Evolutionary conservation across 345 rosid genomes (phyloP).

Genomic region (Salix caprea): DNA sequence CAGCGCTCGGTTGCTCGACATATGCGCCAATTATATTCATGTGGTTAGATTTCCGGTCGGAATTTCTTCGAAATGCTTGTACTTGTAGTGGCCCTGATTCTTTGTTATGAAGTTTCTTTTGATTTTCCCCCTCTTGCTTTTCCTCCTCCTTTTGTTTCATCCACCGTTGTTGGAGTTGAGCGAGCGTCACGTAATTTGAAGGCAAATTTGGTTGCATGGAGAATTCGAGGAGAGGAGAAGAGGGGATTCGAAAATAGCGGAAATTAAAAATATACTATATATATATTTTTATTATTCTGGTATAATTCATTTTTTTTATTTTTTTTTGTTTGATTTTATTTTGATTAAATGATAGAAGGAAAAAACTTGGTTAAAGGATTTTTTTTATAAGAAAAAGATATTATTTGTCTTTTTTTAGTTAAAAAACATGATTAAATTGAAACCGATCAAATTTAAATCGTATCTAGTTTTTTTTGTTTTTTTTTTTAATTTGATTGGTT

Average conservation of each 20-base stretch:
- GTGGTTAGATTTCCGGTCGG: background rate
- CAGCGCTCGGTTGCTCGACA: background rate
- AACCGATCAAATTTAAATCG: no score
- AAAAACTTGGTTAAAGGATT: no score
- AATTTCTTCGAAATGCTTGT: background rate
- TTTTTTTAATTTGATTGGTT: no score
- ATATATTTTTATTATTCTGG: no score
- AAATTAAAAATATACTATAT: no score
- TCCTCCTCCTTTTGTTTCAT: background rate
- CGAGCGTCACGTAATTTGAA: constrained; percentile 26
- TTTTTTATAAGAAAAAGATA: no score
- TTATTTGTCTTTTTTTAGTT: no score
- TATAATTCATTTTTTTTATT: no score
- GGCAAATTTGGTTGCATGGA: constrained; percentile 14
- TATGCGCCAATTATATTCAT: background rate
- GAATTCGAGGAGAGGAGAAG: background rate
- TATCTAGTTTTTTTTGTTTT: no score
- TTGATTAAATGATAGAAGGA: no score
- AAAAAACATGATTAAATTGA: no score
- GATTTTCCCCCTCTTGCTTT: background rate
- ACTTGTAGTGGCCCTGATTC: background rate
- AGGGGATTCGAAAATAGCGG: background rate
- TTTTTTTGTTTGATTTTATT: no score
- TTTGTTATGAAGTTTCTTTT: background rate
- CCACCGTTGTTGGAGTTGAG: constrained; percentile 23